phyloP scores from a whole-genome alignment of 2,329 filamentous ascomycete genomes.

The Leptographium lundbergii region DNA sequence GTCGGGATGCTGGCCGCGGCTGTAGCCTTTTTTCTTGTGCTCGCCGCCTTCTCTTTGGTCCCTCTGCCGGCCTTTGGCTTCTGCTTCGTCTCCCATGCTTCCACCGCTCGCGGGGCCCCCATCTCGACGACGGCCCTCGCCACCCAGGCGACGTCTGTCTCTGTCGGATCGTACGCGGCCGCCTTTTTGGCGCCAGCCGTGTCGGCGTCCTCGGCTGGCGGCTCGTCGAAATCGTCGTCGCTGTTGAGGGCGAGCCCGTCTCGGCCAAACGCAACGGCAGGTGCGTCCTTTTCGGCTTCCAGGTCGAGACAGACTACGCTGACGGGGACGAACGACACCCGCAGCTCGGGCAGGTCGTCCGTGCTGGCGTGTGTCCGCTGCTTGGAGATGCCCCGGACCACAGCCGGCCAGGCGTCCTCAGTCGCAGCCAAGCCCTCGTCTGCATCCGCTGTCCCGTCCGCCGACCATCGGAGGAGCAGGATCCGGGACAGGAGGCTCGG shows the following conservation, averaged over 20 bases:
- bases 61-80: conserved; percentile 11
- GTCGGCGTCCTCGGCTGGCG: conserved; percentile 15
- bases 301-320: conserved; percentile 70
- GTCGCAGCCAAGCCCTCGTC: neutral
- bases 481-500: conserved; percentile 59
- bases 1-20: conserved; percentile 10
- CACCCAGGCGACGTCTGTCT: conserved; percentile 56
- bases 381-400: conserved; percentile 56
- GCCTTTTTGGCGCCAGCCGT: neutral
- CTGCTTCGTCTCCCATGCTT: conserved; percentile 44
- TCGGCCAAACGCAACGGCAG: conserved; percentile 32
- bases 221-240: conserved; percentile 45
- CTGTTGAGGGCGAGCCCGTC: conserved; percentile 48
- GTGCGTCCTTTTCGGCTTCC: conserved; percentile 43
- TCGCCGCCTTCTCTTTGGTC: neutral
- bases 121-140: conserved; percentile 49
- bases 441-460: neutral
- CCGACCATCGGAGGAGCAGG: conserved; percentile 15
- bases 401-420: conserved; percentile 6
- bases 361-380: conserved; percentile 59
- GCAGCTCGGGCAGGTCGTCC: conserved; percentile 63
- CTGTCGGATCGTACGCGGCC: conserved; percentile 47
- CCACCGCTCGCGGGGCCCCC: conserved; percentile 51
- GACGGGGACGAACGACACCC: conserved; percentile 64
- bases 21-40: neutral